phyloP scores from a whole-genome alignment of 1,139 yeast species.

The Geotrichum siamense region DNA sequence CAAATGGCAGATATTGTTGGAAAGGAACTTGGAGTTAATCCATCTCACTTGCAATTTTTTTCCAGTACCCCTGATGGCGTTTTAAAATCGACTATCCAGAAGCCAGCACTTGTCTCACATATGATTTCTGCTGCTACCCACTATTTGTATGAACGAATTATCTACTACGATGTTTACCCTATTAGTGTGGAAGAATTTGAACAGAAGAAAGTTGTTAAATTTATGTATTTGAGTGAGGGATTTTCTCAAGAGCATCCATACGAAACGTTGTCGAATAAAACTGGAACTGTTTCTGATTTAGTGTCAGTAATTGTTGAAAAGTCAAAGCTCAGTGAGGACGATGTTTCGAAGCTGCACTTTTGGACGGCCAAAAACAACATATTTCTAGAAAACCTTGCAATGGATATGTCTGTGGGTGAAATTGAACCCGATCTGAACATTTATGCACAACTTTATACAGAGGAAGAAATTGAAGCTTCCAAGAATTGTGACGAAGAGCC shows the following conservation, averaged over 20 bases:
- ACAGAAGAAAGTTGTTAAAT: conserved; percentile 54
- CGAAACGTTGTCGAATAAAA: conserved; percentile 64
- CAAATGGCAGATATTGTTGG: conserved; percentile 59
- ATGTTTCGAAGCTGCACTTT: conserved; percentile 47
- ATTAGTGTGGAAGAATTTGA: conserved; percentile 74
- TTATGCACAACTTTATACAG: conserved; percentile 32
- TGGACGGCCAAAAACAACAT: conserved; percentile 44
- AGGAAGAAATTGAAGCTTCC: conserved; percentile 31
- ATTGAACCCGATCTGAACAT: conserved; percentile 26
- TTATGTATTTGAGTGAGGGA: conserved; percentile 34
- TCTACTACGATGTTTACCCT: conserved; percentile 62
- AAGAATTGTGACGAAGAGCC: conserved; percentile 20
- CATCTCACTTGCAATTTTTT: conserved; percentile 54
- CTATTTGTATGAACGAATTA: conserved; percentile 25
- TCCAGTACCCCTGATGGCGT: conserved; percentile 34
- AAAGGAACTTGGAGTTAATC: conserved; percentile 45
- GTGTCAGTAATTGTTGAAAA: conserved; percentile 50
- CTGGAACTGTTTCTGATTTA: conserved; percentile 49
- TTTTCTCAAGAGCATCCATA: conserved; percentile 47
- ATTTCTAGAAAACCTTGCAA: neutral
- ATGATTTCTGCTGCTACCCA: conserved; percentile 39
- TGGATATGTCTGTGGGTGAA: conserved; percentile 20
- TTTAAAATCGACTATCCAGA: conserved; percentile 36
- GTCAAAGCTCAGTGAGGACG: conserved; percentile 46
- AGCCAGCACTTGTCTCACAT: conserved; percentile 35